Evolutionary conservation across 2,329 filamentous ascomycete species (phyloP).

Genomic region (Fusarium nurragi): DNA sequence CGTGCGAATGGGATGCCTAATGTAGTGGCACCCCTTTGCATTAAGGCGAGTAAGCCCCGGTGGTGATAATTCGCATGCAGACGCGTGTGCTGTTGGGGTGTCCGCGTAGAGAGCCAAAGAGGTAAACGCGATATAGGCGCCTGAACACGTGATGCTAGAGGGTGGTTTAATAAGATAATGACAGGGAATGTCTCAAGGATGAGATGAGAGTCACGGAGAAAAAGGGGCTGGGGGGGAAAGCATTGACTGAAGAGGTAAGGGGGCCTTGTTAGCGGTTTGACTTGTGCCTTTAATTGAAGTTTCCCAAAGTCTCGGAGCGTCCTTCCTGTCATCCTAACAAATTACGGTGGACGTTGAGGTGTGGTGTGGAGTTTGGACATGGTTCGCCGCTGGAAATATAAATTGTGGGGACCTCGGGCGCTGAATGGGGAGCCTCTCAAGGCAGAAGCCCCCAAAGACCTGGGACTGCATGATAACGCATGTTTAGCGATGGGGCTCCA

Average conservation of each 20-base stretch:
- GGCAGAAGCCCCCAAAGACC: conserved; percentile 39
- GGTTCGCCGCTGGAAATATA: conserved; percentile 16
- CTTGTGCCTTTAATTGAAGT: conserved; percentile 13
- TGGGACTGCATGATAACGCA: conserved; percentile 44
- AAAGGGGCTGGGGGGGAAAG: conserved; percentile 27
- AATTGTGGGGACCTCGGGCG: conserved; percentile 13
- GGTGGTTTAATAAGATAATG: not conserved
- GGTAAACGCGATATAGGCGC: conserved; percentile 9
- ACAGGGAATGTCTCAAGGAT: conserved; percentile 19
- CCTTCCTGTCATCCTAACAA: not conserved
- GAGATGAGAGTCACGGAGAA: conserved; percentile 21
- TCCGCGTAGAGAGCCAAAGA: conserved; percentile 23
- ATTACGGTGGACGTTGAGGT: conserved; percentile 7
- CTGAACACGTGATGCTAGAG: conserved; percentile 30
- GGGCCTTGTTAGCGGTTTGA: conserved; percentile 20
- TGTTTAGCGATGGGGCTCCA: conserved; percentile 38
- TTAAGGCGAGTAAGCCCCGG: conserved; percentile 37
- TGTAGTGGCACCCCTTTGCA: conserved; percentile 33
- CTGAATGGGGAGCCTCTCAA: conserved; percentile 34
- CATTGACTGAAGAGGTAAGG: conserved; percentile 19
- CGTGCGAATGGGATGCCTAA: conserved; percentile 38
- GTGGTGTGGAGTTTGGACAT: not conserved
- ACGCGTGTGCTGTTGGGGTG: conserved; percentile 22
- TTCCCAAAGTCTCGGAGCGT: conserved; percentile 5
- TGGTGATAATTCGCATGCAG: conserved; percentile 38